Conservation (phyloP, 768 basidiomycete species). For the Leccinum longicurvipes region DNA sequence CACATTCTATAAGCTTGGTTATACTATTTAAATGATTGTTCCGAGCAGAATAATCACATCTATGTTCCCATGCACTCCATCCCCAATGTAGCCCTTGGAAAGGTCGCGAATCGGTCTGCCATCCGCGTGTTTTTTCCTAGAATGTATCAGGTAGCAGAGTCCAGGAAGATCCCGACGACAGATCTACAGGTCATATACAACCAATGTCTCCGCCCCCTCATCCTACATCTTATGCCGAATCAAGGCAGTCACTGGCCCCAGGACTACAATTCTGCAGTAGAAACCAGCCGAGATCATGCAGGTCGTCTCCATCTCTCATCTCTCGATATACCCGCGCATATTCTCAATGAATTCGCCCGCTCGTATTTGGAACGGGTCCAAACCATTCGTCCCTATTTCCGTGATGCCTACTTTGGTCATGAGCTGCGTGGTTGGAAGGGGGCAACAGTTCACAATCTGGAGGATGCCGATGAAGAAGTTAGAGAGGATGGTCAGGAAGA, state of each 20-base stretch:
- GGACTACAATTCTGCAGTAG: background rate
- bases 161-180: background rate
- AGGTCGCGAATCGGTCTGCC: background rate
- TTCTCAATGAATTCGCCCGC: background rate
- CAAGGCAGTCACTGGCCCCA: background rate
- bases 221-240: background rate
- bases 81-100: background rate
- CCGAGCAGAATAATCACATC: background rate
- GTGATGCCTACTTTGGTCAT: constrained; percentile 10
- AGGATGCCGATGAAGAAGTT: background rate
- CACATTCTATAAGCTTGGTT: too few relatives aligned
- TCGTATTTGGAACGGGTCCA: background rate
- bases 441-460: background rate
- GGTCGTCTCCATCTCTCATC: background rate
- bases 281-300: background rate
- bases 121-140: background rate
- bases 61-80: background rate
- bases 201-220: background rate
- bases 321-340: background rate
- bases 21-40: too few relatives aligned
- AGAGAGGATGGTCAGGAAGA: too few relatives aligned
- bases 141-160: background rate
- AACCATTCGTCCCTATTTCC: background rate
- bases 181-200: background rate
- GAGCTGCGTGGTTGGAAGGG: constrained; percentile 12